phyloP scores from a whole-genome alignment of 768 basidiomycete species.

The Mycena polygramma region DNA sequence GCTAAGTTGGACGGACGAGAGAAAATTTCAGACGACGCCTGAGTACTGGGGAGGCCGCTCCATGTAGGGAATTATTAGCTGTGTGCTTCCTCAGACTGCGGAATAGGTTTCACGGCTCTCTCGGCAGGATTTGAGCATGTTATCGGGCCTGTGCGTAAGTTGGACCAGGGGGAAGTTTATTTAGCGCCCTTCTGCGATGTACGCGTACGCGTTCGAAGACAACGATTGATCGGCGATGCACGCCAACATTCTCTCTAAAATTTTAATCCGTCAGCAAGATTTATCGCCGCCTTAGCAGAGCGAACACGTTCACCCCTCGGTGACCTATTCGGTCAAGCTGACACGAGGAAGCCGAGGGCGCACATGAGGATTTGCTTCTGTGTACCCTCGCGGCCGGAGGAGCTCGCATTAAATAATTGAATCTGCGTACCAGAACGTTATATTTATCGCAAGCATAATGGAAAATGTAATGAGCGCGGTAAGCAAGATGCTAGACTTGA shows the following conservation, averaged over 20 bases:
- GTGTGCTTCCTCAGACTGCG: not conserved
- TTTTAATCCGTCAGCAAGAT: constrained; percentile 18
- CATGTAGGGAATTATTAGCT: constrained; percentile 29
- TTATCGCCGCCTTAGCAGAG: constrained; percentile 26
- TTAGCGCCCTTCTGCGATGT: constrained; percentile 16
- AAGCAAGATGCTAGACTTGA: constrained; percentile 27
- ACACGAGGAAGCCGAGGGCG: constrained; percentile 5
- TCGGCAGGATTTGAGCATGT: constrained; percentile 17
- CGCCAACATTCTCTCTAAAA: constrained; percentile 28
- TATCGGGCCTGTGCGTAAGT: constrained; percentile 26
- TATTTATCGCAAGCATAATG: constrained; percentile 14
- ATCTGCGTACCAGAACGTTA: constrained; percentile 22
- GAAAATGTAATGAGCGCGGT: constrained; percentile 13
- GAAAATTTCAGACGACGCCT: not conserved
- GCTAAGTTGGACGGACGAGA: no score
- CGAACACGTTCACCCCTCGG: constrained; percentile 24
- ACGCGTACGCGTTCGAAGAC: constrained; percentile 12
- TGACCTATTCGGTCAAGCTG: constrained; percentile 29
- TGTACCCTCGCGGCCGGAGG: constrained; percentile 20
- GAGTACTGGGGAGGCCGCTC: not conserved
- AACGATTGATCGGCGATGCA: constrained; percentile 28
- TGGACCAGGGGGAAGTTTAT: constrained; percentile 21
- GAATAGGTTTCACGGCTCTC: not conserved
- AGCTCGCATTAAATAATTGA: constrained; percentile 12
- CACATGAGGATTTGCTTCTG: constrained; percentile 20